Evolutionary conservation across 225 moss, liverwort and hornwort genomes (phyloP).

Genomic region (Bryum argenteum): DNA sequence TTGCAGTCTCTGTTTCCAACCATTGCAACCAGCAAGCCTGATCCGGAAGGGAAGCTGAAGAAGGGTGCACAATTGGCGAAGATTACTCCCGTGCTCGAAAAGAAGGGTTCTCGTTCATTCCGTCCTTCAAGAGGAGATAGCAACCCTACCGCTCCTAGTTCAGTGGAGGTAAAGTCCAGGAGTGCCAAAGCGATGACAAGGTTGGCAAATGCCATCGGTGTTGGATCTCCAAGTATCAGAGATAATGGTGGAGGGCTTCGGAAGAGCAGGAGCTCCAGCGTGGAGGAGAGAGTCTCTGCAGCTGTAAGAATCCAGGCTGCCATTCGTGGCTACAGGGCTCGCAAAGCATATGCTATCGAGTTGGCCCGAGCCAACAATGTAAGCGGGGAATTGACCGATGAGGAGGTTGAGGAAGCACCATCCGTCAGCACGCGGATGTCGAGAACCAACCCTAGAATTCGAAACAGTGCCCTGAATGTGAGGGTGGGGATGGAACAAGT

Average conservation of each 20-base stretch:
- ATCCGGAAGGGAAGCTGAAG: conserved; percentile 36
- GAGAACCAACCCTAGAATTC: conserved; percentile 34
- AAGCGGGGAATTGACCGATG: conserved; percentile 34
- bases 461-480: conserved; percentile 20
- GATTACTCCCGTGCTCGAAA: conserved; percentile 38
- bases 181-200: background rate
- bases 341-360: conserved; percentile 29
- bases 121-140: conserved; percentile 28
- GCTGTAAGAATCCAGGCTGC: conserved; percentile 48
- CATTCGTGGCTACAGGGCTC: conserved; percentile 40
- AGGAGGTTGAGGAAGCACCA: conserved; percentile 28
- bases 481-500: conserved; percentile 34
- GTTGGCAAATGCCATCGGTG: conserved; percentile 9
- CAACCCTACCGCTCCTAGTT: conserved; percentile 3
- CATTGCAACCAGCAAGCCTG: conserved; percentile 30
- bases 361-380: conserved; percentile 22
- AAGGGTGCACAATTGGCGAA: conserved; percentile 40
- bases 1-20: conserved; percentile 33
- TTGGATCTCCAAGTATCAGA: conserved; percentile 8
- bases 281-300: conserved; percentile 31
- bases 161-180: conserved; percentile 13
- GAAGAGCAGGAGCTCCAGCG: conserved; percentile 33
- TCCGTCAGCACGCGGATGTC: conserved; percentile 52
- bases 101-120: conserved; percentile 39
- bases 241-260: background rate